Percentiles rank a stretch among this genome's conserved stretches.
These are phyloP conservation scores for Tephrocybe sp. DNA, from an alignment of 768 basidiomycete species.

Conservation along the genomic window DNA sequence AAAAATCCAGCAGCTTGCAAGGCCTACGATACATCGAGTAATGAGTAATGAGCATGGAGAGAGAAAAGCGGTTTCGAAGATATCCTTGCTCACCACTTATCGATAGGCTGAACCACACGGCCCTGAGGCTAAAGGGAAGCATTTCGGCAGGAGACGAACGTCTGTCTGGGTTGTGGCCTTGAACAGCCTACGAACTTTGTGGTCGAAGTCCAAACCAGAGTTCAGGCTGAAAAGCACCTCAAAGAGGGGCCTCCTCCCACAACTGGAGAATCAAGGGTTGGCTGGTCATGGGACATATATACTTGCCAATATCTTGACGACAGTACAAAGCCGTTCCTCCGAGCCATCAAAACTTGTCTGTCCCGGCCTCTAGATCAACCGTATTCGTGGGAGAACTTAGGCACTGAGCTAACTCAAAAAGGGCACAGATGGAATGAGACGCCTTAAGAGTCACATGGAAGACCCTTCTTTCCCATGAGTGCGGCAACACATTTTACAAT, in stretches of 20 bases:
- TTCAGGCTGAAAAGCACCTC: neutral
- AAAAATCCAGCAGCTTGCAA: constrained; percentile 47
- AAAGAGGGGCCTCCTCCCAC: neutral
- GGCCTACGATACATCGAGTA: constrained; percentile 33
- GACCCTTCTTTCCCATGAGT: too few species aligned
- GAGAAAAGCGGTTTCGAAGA: neutral
- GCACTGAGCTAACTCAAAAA: neutral
- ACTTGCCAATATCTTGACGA: too few species aligned
- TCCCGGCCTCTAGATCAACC: neutral
- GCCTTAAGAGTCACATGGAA: too few species aligned
- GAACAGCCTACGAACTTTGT: neutral
- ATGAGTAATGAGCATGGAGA: neutral
- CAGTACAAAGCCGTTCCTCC: neutral
- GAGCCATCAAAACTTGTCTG: constrained; percentile 5
- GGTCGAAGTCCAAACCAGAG: neutral
- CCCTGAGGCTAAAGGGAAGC: constrained; percentile 55
- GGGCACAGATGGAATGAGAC: neutral
- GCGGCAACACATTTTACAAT: too few species aligned
- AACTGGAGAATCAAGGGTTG: neutral
- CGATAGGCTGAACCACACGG: constrained; percentile 57
- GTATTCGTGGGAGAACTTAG: neutral
- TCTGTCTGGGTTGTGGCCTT: neutral
- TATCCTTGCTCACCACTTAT: constrained; percentile 38
- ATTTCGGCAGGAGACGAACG: constrained; percentile 25
- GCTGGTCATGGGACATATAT: constrained; percentile 1